These are phyloP conservation scores for Akanthomyces dipterigenus DNA, from an alignment of 2,329 filamentous ascomycete species.

Conservation along the genomic window DNA sequence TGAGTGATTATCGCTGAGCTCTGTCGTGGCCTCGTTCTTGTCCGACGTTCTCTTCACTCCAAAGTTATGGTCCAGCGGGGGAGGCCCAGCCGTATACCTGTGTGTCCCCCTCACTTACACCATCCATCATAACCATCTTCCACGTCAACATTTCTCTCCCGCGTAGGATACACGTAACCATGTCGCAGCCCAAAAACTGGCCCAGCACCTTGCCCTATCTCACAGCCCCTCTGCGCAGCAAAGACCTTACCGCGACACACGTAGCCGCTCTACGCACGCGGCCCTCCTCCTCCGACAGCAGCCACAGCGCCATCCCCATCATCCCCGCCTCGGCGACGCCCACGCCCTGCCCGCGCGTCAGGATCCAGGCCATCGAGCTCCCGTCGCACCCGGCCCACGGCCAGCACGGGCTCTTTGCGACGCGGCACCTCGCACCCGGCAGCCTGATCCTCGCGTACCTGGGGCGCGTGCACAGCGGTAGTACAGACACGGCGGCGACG, in stretches of 20 bases:
- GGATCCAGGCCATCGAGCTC: constrained; percentile 46
- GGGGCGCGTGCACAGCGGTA: constrained; percentile 46
- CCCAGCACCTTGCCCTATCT: constrained; percentile 47
- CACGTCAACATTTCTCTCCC: too few relatives aligned
- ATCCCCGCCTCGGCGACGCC: constrained; percentile 26
- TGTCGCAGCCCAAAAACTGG: constrained; percentile 51
- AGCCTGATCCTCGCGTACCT: constrained; percentile 56
- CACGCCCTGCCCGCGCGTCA: constrained; percentile 43
- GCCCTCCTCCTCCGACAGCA: constrained; percentile 13
- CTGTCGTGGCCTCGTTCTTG: background rate
- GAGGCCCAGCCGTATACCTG: background rate
- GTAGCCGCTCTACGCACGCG: constrained; percentile 30
- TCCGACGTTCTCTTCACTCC: background rate
- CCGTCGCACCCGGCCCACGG: constrained; percentile 49
- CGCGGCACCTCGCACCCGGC: constrained; percentile 44
- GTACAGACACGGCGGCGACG: constrained; percentile 21
- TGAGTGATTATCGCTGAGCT: background rate
- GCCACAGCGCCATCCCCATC: constrained; percentile 14
- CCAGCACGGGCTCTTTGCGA: constrained; percentile 55
- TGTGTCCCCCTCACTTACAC: background rate
- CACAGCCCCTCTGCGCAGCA: constrained; percentile 40
- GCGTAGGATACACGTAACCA: constrained; percentile 11
- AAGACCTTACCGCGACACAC: constrained; percentile 37
- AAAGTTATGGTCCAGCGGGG: background rate
- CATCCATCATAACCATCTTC: too few relatives aligned